phyloP scores from a whole-genome alignment of 108 stramenopile species.

The Bacterosira constricta region DNA sequence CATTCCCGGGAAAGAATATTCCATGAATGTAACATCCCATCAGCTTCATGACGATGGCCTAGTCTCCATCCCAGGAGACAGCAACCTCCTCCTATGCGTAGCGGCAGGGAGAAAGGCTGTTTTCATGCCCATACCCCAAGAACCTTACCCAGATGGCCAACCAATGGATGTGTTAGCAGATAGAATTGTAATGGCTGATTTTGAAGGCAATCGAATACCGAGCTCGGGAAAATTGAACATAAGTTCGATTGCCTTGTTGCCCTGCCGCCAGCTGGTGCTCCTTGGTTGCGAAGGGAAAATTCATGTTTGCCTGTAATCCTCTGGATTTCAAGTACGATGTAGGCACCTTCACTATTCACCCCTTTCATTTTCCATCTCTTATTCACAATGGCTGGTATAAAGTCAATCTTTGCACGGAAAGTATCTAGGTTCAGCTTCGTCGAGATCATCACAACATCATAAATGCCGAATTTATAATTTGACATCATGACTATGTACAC shows the following conservation, averaged over 20 bases:
- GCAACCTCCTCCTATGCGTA: slow-evolving; percentile 25
- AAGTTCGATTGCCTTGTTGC: slow-evolving; percentile 26
- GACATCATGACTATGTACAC: no score
- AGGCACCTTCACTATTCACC: no score
- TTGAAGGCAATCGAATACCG: slow-evolving; percentile 26
- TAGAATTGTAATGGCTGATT: slow-evolving; percentile 30
- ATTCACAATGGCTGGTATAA: no score
- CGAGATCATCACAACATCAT: no score
- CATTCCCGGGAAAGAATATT: slow-evolving; percentile 28
- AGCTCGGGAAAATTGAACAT: slow-evolving; percentile 28
- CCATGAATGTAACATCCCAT: slow-evolving; percentile 31
- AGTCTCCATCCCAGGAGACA: slow-evolving; percentile 32
- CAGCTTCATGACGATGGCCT: slow-evolving; percentile 22
- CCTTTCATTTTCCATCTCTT: no score
- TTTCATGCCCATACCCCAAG: slow-evolving; percentile 18
- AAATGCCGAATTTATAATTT: no score
- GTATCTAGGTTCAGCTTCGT: no score
- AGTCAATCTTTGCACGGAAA: no score
- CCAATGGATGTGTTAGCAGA: slow-evolving; percentile 16
- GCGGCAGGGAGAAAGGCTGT: slow-evolving; percentile 26
- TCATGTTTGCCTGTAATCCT: slow-evolving; percentile 30
- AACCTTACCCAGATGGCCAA: background rate
- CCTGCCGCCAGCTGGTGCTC: slow-evolving; percentile 24
- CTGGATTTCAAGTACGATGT: no score
- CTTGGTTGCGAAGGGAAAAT: slow-evolving; percentile 31